Conservation (phyloP, 805 yeast genomes). For the Candida golubevii region DNA sequence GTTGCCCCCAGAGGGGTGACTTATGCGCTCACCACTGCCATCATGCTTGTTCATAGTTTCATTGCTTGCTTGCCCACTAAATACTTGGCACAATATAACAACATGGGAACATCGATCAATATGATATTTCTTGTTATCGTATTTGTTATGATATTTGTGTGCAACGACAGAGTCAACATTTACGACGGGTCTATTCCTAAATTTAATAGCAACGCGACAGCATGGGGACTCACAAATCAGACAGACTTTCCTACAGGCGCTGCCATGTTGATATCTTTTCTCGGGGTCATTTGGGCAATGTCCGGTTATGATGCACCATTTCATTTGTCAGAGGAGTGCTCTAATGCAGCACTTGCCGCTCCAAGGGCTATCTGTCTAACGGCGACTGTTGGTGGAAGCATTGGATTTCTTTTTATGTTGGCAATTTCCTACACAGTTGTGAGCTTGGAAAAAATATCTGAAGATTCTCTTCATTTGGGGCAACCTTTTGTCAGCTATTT, state of each 20-base stretch:
- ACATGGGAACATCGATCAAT: conserved; percentile 47
- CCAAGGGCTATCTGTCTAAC: conserved; percentile 67
- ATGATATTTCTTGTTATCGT: conserved; percentile 47
- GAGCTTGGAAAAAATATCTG: conserved; percentile 43
- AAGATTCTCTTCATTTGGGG: conserved; percentile 46
- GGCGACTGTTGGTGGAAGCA: conserved; percentile 47
- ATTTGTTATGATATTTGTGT: conserved; percentile 51
- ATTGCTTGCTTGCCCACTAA: conserved; percentile 53
- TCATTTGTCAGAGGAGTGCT: conserved; percentile 69
- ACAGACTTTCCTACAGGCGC: conserved; percentile 65
- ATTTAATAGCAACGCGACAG: conserved; percentile 45
- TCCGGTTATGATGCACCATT: conserved; percentile 73
- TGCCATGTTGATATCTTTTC: conserved; percentile 51
- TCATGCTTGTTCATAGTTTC: conserved; percentile 43
- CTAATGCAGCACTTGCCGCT: conserved; percentile 58
- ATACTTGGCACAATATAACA: conserved; percentile 49
- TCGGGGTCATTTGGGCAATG: conserved; percentile 70
- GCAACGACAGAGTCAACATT: conserved; percentile 39
- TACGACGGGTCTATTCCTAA: conserved; percentile 35
- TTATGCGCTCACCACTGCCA: conserved; percentile 49
- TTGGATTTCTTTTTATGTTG: conserved; percentile 55
- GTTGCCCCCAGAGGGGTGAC: conserved; percentile 45
- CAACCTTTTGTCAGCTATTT: conserved; percentile 59
- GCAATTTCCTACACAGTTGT: conserved; percentile 60
- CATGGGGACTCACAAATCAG: conserved; percentile 54